Evolutionary conservation across 1,284 basidiomycete genomes (phyloP), one percentile per base, ranked within the genome.

Genomic region (Puccinia horiana): DNA sequence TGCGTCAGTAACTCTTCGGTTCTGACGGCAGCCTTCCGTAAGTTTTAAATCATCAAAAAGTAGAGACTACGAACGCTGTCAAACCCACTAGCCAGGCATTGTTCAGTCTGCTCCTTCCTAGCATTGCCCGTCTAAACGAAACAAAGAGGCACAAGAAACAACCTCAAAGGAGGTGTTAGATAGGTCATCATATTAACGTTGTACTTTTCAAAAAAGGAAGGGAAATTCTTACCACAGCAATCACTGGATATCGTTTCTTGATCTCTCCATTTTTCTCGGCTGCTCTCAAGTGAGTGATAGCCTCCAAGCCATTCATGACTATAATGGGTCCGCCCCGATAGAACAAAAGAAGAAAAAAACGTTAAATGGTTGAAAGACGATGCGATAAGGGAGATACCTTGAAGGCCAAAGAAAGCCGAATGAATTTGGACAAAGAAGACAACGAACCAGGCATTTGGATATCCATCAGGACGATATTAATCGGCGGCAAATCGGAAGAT

Each of bases 231-330:
- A 81, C 78, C 32, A 81, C 78, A n/a, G 78, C 78, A 42, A 81
- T 81, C n/a, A 81, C 78, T 6, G 78, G 78, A 74, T 81, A 81
- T 35, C 70, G 67, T 52, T 52, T 61, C 54, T 72, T 81, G 35
- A 81, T 56, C 20, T 81, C 69, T 6, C 78, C 78, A 20, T 37
- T 73, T 44, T 63, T 81, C 20, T 81, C 78, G 26, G 78, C 67
- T 23, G 67, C 78, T 58, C 78, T 81, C 40, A 81, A 61, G 40
- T 81, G 67, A 35, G 78, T 81, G 32, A 81, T 81, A 32, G 78
- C 78, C 42, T 81, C 54, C 56, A 81, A 47, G 52, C 78, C 78
- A 81, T 74, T 52, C 78, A 81, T 81, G 5, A 81, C 78, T 79
- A 54, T 23, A 26, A 23, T 54, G 12, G 35, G 37, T 37, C 23